Evolutionary conservation across 2,329 filamentous ascomycete species (phyloP).

Genomic region (Diaporthe nobilis): DNA sequence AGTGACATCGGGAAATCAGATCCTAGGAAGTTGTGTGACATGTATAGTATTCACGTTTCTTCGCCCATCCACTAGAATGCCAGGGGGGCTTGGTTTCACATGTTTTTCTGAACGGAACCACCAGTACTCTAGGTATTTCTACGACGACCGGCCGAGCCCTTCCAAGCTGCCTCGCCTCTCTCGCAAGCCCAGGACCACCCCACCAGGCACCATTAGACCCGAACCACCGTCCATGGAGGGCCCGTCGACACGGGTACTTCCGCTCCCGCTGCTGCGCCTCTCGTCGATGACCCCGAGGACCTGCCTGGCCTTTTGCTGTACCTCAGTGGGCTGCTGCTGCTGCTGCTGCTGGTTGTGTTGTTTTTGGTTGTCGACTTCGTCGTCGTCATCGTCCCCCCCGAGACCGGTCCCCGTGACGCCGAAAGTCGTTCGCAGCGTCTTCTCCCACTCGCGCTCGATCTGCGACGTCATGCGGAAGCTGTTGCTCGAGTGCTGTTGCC

Average conservation of each 20-base stretch:
- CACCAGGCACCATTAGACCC: background rate
- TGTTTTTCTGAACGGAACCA: background rate
- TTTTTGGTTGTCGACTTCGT: background rate
- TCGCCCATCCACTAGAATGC: background rate
- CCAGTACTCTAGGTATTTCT: background rate
- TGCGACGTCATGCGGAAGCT: slow-evolving; percentile 37
- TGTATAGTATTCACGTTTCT: background rate
- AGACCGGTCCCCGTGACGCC: slow-evolving; percentile 12
- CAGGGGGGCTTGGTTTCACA: background rate
- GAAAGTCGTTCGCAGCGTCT: slow-evolving; percentile 35
- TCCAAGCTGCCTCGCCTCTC: slow-evolving; percentile 20
- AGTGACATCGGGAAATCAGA: background rate
- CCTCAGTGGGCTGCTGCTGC: background rate
- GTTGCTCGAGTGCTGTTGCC: background rate
- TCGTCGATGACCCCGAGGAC: slow-evolving; percentile 13
- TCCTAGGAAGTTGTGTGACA: background rate
- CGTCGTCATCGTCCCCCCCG: background rate
- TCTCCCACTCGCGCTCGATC: slow-evolving; percentile 40
- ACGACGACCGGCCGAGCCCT: background rate
- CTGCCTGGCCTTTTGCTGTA: slow-evolving; percentile 1
- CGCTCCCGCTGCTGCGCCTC: slow-evolving; percentile 15
- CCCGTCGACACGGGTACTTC: slow-evolving; percentile 5
- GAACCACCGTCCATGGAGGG: background rate
- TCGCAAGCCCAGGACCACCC: slow-evolving; percentile 4
- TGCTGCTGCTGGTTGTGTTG: background rate